Evolutionary conservation across 1,284 basidiomycete genomes (phyloP).

Genomic region (Marasmius sp.): DNA sequence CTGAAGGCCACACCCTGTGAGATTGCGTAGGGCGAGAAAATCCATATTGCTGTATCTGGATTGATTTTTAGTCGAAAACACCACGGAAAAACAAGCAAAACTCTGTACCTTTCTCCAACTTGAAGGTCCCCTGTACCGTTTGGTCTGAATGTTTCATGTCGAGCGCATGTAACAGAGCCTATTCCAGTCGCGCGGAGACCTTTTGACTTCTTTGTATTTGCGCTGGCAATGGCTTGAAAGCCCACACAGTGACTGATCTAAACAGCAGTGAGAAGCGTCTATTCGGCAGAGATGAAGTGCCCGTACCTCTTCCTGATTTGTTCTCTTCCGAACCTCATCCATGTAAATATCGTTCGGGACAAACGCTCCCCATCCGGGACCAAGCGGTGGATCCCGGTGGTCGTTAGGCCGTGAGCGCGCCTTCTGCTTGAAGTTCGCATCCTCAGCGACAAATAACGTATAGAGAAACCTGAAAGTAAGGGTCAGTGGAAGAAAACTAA

Average conservation of each 20-base stretch:
- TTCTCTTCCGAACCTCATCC: not conserved
- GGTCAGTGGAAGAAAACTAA: not conserved
- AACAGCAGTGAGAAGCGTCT: not conserved
- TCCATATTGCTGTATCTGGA: conserved; percentile 23
- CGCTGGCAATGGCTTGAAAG: conserved; percentile 13
- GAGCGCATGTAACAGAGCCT: conserved; percentile 13
- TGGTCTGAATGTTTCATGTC: conserved; percentile 15
- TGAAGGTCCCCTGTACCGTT: conserved; percentile 17
- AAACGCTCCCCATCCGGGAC: conserved; percentile 9
- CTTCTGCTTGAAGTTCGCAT: conserved; percentile 15
- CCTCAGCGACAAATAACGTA: conserved; percentile 5
- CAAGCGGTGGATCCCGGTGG: conserved; percentile 10
- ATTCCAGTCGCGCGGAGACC: conserved; percentile 16
- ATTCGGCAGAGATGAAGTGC: too few relatives aligned
- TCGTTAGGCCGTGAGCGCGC: conserved; percentile 3
- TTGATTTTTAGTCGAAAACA: not conserved
- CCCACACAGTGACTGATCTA: conserved; percentile 14
- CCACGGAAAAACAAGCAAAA: not conserved
- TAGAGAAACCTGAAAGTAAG: conserved; percentile 14
- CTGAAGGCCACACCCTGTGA: not conserved
- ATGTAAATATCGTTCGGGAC: conserved; percentile 7
- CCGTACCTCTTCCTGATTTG: conserved; percentile 12
- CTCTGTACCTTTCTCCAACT: not conserved
- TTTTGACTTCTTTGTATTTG: conserved; percentile 14
- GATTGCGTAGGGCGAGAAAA: conserved; percentile 8